Base-by-base conservation (phyloP, 257 asterid genomes). In the Rehmannia glutinosa region DNA sequence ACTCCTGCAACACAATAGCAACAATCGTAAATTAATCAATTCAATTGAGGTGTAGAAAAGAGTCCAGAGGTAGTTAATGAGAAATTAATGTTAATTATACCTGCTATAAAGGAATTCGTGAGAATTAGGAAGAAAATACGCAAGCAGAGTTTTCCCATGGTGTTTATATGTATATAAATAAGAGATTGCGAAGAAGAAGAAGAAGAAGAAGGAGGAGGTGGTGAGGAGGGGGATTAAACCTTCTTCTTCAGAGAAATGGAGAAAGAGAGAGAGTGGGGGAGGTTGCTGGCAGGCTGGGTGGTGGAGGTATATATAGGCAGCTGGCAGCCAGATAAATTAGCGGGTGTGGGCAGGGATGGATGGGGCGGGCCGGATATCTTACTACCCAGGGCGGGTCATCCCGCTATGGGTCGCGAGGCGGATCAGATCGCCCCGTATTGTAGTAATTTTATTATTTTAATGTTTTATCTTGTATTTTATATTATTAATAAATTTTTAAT, bases 1-100 rank as follows among this genome's bases (percentile, higher is more conserved):
- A 80, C 89, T 20, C 86, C 97, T 86, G 79, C 13, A 74, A 13
- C 19, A 20, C 28, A 17, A 67, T 11, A 15, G 46, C 16, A 6
- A 28, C n/a, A 52, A 62, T 39, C 33, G 53, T 47, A 4, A 42
- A 6, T 20, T 64, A 11, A 2, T 52, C 5, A 33, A 38, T 46
- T 11, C 17, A 15, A 68, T 11, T n/a, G 19, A n/a, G 70, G 25
- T 52, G n/a, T 5, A 2, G 2, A 38, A 30, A 4, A 13, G n/a
- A 13, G 5, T 6, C 45, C 3, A 19, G 13, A 7, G 1, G 42
- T 1, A 12, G 5, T 25, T 1, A 47, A 63, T 30, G 17, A 33
- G 43, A 52, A 35, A 38, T 39, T 10, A 16, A 0, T 2, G 3
- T 21, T 0, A 25, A 41, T 30, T 62, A 13, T 73, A 87, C 97